Evolutionary conservation across 2,329 filamentous ascomycete species (phyloP).

Genomic region (Penicillium sp.): DNA sequence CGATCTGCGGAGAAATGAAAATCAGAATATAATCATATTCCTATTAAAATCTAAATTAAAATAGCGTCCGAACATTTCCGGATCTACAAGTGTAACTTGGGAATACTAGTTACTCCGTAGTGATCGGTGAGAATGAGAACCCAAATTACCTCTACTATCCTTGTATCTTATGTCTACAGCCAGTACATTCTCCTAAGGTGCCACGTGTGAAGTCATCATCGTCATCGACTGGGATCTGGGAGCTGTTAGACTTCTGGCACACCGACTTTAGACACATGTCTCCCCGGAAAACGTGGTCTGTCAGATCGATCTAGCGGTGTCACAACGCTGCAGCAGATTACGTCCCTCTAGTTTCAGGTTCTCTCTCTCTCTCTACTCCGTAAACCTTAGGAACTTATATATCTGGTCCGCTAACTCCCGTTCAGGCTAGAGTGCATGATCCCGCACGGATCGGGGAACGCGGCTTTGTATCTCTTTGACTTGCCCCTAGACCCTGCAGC

Average conservation of each 20-base stretch:
- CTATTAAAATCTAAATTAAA: not conserved
- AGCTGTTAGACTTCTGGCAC: not conserved
- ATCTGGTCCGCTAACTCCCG: not conserved
- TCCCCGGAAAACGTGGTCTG: constrained; percentile 20
- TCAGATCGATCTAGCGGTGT: constrained; percentile 10
- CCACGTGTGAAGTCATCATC: constrained; percentile 18
- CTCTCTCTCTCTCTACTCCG: too few relatives aligned
- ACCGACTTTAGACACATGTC: constrained; percentile 17
- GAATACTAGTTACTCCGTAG: too few relatives aligned
- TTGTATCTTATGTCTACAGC: too few relatives aligned
- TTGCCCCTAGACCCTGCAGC: constrained; percentile 1
- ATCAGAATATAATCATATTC: not conserved
- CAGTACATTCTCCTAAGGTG: not conserved
- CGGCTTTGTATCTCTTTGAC: too few relatives aligned
- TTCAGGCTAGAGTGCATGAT: constrained; percentile 2
- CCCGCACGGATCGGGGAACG: too few relatives aligned
- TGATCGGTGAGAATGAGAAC: too few relatives aligned
- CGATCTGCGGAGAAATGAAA: not conserved
- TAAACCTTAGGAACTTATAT: too few relatives aligned
- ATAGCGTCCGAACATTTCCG: constrained; percentile 14
- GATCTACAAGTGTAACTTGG: not conserved
- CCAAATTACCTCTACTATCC: too few relatives aligned
- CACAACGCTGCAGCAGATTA: constrained; percentile 9
- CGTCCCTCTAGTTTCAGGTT: constrained; percentile 4
- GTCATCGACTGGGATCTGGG: not conserved